A percentile compares a stretch with the other conserved stretches of the same genome.
Conservation (phyloP, 208 protist species). For the Perkinsela sp. region DNA sequence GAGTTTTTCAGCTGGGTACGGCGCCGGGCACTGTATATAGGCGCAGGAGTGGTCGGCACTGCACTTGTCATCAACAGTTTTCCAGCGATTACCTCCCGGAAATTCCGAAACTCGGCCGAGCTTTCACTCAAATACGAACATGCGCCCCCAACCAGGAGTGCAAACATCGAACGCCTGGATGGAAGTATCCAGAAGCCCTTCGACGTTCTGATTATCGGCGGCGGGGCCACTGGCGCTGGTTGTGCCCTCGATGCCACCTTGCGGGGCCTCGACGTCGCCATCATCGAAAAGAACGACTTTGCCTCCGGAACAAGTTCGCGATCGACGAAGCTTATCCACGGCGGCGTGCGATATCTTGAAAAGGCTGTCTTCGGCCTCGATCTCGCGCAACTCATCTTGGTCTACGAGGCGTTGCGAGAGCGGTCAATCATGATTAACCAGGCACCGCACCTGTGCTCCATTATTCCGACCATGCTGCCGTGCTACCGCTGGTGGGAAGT, state of each 20-base stretch:
- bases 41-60: background rate
- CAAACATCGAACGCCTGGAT: background rate
- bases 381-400: slow-evolving; percentile 49
- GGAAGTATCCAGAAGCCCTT: slow-evolving; percentile 20
- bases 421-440: slow-evolving; percentile 68
- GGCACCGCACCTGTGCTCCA: slow-evolving; percentile 64
- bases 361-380: slow-evolving; percentile 51
- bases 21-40: background rate
- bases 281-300: slow-evolving; percentile 83
- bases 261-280: slow-evolving; percentile 57
- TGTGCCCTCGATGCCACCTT: slow-evolving; percentile 68
- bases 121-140: background rate
- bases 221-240: slow-evolving; percentile 71
- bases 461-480: slow-evolving; percentile 66
- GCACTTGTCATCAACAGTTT: background rate
- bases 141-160: background rate
- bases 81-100: background rate
- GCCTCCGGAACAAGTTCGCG: slow-evolving; percentile 68
- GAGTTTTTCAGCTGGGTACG: background rate
- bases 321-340: slow-evolving; percentile 86
- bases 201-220: slow-evolving; percentile 78
- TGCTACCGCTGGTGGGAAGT: slow-evolving; percentile 58
- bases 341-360: slow-evolving; percentile 82
- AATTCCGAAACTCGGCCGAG: background rate
- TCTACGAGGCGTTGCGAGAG: slow-evolving; percentile 66